Evolutionary conservation across 2,329 filamentous ascomycete species (phyloP), one percentile per base, ranked within the genome.

Genomic region (Nothopassalora personata): DNA sequence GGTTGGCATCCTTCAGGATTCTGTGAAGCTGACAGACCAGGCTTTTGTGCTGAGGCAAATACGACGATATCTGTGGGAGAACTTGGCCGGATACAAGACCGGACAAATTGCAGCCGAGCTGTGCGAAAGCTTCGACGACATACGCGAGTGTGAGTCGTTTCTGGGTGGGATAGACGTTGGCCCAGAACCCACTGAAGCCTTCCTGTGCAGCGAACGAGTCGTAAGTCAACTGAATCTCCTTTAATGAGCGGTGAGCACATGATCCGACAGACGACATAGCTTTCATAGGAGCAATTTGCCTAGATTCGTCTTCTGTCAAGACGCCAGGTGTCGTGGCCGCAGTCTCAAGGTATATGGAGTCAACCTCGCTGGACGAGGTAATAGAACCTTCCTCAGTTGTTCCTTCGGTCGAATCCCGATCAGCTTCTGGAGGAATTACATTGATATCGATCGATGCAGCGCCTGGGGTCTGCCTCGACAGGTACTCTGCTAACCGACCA

Each of bases 81-180:
- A 18, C 34, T 9, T 56, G 11, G 19, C 57, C 60, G 28, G 52
- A 13, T 23, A 18, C 34, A 5, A 57, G 10, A 33, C 15, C 10
- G 3, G 18, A 31, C 3, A 62, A 46, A 39, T 59, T 33, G 23
- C 57, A 60, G 5, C 60, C 60, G 18, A 62, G 50, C 23, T 57
- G n/a, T n/a, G 27, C 19, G 49, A 60, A 59, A 23, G 57, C 57
- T 10, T 62, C 54, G 1, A 55, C n/a, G 33, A 57, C 53, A 15
- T 60, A 60, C 6, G 54, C 60, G 8, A 53, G 30, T n/a, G 56
- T 49, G 3, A 62, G 34, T 9, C 33, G 15, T 18, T 47, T 56
- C 39, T 59, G 54, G 8, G 30, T 28, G 28, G 60, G 60, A 46
- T 52, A 47, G 7, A 60, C 60, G 31, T 53, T 31, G 7, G 13